These are phyloP conservation scores for Diaporthe eres DNA, from an alignment of 2,329 filamentous ascomycete species.

Conservation along the genomic window DNA sequence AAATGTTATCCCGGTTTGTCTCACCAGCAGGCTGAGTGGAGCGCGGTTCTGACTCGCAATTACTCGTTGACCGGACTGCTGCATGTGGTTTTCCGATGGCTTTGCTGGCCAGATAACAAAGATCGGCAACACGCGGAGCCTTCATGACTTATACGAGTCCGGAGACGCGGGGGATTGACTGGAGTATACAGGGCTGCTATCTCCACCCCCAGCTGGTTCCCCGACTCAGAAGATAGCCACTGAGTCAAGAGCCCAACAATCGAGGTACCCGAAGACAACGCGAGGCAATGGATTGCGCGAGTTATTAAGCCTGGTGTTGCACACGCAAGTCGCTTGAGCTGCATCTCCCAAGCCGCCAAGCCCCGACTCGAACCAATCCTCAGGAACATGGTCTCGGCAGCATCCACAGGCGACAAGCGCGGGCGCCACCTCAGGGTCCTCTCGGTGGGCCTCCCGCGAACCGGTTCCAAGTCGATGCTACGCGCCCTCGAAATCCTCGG, in stretches of 20 bases:
- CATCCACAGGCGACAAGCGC: background rate
- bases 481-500: conserved; percentile 26
- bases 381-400: conserved; percentile 14
- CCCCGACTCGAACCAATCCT: conserved; percentile 3
- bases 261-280: too few species aligned
- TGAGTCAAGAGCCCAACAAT: background rate
- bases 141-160: conserved; percentile 10
- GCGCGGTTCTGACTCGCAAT: background rate
- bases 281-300: background rate
- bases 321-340: background rate
- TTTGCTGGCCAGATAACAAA: conserved; percentile 2
- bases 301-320: background rate
- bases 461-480: conserved; percentile 32
- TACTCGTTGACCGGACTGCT: background rate
- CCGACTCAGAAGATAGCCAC: conserved; percentile 1
- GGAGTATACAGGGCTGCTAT: background rate
- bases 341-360: background rate
- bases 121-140: conserved; percentile 4
- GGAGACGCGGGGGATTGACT: conserved; percentile 9
- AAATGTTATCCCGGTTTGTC: background rate
- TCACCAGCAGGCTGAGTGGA: background rate
- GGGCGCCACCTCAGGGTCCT: conserved; percentile 25
- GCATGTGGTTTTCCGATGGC: background rate
- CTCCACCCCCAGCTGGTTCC: background rate
- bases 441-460: conserved; percentile 36